Percentiles rank a stretch among this genome's conserved stretches.
phyloP scores from a whole-genome alignment of 768 basidiomycete genomes.

The Collybia nuda region DNA sequence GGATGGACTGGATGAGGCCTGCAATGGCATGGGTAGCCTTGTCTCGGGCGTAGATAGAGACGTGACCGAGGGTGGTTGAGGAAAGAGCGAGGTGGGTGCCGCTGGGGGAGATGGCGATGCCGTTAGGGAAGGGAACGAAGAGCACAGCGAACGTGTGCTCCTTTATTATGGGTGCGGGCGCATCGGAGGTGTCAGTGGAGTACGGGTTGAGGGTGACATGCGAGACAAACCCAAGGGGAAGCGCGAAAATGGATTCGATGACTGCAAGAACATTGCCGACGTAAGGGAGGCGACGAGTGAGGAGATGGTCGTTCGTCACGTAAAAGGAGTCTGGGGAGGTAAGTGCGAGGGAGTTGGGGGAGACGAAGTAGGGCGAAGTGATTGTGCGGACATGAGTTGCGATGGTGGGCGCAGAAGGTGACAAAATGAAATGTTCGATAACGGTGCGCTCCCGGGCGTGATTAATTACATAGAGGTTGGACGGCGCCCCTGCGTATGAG shows the following conservation, averaged over 20 bases:
- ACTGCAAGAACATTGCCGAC: conserved; percentile 53
- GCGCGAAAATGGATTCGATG: conserved; percentile 51
- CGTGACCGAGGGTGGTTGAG: conserved; percentile 44
- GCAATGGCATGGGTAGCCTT: conserved; percentile 41
- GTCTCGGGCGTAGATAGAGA: conserved; percentile 55
- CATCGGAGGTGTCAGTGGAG: conserved; percentile 11
- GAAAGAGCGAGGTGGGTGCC: conserved; percentile 56
- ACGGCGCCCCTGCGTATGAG: conserved; percentile 43
- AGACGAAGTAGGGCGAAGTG: conserved; percentile 52
- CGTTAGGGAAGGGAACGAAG: conserved; percentile 69
- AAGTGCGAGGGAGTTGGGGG: conserved; percentile 67
- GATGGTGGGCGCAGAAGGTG: conserved; percentile 37
- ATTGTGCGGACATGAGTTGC: conserved; percentile 64
- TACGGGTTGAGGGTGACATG: conserved; percentile 46
- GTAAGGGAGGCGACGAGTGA: conserved; percentile 60
- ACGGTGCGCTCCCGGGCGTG: conserved; percentile 61
- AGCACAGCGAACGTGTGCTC: conserved; percentile 38
- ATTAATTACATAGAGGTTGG: conserved; percentile 67
- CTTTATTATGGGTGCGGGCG: conserved; percentile 23
- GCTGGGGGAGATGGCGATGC: conserved; percentile 56
- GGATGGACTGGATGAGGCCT: conserved; percentile 32
- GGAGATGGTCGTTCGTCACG: conserved; percentile 69
- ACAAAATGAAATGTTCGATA: conserved; percentile 66
- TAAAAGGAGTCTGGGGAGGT: conserved; percentile 70
- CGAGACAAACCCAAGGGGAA: conserved; percentile 61